Conservation (phyloP, 495 filamentous ascomycete genomes). For the Apodospora peruviana region DNA sequence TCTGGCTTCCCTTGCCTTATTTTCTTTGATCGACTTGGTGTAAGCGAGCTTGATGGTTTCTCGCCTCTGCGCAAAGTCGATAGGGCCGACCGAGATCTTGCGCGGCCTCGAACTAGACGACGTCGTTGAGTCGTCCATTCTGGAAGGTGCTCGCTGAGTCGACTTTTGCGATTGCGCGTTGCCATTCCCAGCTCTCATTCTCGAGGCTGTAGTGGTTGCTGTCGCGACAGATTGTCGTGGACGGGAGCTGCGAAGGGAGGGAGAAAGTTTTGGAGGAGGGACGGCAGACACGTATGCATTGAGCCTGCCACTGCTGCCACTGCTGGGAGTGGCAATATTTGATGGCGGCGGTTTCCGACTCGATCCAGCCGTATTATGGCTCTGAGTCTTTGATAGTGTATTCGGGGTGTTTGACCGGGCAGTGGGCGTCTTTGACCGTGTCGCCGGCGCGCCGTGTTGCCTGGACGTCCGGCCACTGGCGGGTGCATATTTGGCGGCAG, state of each 20-base stretch:
- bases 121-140: slow-evolving; percentile 26
- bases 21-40: slow-evolving; percentile 68
- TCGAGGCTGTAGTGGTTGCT: slow-evolving; percentile 61
- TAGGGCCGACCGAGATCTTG: slow-evolving; percentile 54
- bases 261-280: slow-evolving; percentile 49
- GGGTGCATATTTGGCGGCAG: slow-evolving; percentile 31
- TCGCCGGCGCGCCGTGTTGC: slow-evolving; percentile 16
- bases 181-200: slow-evolving; percentile 47
- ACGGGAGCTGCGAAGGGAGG: slow-evolving; percentile 74
- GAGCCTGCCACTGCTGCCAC: slow-evolving; percentile 35
- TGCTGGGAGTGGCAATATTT: slow-evolving; percentile 22
- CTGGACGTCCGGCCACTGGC: slow-evolving; percentile 35
- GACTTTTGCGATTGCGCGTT: slow-evolving; percentile 30
- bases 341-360: slow-evolving; percentile 25
- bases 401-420: slow-evolving; percentile 27
- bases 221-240: slow-evolving; percentile 74
- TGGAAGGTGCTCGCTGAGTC: slow-evolving; percentile 30
- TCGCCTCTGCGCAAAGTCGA: slow-evolving; percentile 73
- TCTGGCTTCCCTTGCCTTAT: slow-evolving; percentile 53
- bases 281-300: slow-evolving; percentile 45
- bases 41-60: slow-evolving; percentile 76
- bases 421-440: slow-evolving; percentile 31
- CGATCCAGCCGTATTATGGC: slow-evolving; percentile 19
- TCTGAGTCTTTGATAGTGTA: slow-evolving; percentile 33
- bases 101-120: slow-evolving; percentile 24